Base-by-base conservation (phyloP, 1,284 basidiomycete genomes). In the Moesziomyces sp. region DNA sequence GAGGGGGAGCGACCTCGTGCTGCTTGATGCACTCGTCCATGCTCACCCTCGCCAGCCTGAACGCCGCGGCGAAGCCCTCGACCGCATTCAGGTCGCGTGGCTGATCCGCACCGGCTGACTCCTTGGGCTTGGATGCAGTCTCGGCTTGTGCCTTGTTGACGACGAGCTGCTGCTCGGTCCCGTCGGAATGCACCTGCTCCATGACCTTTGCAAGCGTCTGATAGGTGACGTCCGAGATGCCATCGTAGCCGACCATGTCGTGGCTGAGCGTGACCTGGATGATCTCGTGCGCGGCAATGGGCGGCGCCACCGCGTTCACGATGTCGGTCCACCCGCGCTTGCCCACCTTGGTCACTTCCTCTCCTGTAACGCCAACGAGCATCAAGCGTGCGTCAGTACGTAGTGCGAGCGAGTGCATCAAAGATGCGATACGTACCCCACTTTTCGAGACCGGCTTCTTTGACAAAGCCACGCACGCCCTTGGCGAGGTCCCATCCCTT, bases 251-350 rank as follows among this genome's bases (percentile, higher is more conserved):
- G 63, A 89, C 87, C 94, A 99, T 96, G 57, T 83, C 78, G 86
- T 99, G 95, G 75, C 91, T 92, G 42, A 99, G 87, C 90, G 93
- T 94, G 7, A 99, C 91, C 83, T 97, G 91, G 64, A 99, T 93
- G 21, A 98, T 93, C 86, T 99, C 97, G 84, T 99, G 96, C 77
- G 94, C 94, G 14, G 94, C 92, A 77, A 99, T 98, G 5, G 97
- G 97, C 26, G 97, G 97, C 0, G 96, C 97, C 52, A 99, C 96
- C 18, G 92, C 95, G 83, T 98, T 97, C 68, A 99, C 86, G 58
- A 99, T 90, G 61, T 96, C 94, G 38, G 71, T 78, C 79, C 80
- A 82, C 14, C 81, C 80, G 14, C 77, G 70, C 48, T 69, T 69
- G 44, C 80, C 80, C 0, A 69, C 77, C 30, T 71, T 76, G 11